Conservation (phyloP, 108 stramenopile species). For the Skeletonema menzelii region DNA sequence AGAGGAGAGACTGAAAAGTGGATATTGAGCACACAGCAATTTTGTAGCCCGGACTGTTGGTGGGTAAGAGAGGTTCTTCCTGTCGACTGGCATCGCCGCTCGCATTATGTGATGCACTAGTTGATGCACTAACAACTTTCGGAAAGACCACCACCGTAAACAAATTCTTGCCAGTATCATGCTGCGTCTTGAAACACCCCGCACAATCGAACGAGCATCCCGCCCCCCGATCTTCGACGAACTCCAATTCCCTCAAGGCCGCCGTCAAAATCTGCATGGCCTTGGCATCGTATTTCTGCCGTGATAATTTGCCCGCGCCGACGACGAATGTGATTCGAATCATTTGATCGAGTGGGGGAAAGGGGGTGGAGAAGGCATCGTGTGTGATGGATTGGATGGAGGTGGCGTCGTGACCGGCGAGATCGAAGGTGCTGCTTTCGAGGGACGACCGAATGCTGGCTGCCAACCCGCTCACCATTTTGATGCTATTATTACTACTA, state of each 20-base stretch:
- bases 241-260: conserved; percentile 79
- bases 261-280: conserved; percentile 81
- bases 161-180: conserved; percentile 96
- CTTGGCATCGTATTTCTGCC: conserved; percentile 88
- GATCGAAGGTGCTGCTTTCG: conserved; percentile 34
- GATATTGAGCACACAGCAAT: conserved; percentile 59
- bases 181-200: conserved; percentile 91
- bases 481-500: too few relatives aligned
- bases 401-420: conserved; percentile 36
- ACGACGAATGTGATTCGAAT: conserved; percentile 89
- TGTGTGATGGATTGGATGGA: conserved; percentile 56
- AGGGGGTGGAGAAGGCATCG: conserved; percentile 63
- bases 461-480: conserved; percentile 35
- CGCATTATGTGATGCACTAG: conserved; percentile 14
- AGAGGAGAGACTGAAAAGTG: conserved; percentile 71
- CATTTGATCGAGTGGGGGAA: conserved; percentile 63
- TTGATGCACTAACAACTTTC: conserved; percentile 33
- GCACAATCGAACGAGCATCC: conserved; percentile 80
- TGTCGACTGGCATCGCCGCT: neutral
- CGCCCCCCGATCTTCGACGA: conserved; percentile 88
- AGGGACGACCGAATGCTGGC: conserved; percentile 18
- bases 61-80: conserved; percentile 42
- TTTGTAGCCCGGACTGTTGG: conserved; percentile 73
- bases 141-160: conserved; percentile 95
- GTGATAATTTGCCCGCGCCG: conserved; percentile 86